phyloP scores from a whole-genome alignment of 768 basidiomycete species.

The Termitomyces sp. region DNA sequence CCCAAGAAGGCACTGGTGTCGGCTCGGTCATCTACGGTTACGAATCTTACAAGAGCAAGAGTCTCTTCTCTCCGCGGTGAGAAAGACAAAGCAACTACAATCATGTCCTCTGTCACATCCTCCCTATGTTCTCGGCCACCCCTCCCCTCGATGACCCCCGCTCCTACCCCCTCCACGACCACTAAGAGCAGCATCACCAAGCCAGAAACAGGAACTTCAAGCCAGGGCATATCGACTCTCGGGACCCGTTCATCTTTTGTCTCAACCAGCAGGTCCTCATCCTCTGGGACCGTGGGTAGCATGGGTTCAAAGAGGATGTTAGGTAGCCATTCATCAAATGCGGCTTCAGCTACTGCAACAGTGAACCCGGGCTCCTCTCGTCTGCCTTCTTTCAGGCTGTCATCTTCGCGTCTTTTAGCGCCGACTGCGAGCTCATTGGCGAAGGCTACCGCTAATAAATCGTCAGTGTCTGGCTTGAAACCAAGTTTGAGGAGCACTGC shows the following conservation, averaged over 20 bases:
- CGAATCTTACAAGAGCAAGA: constrained; percentile 15
- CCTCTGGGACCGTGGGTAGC: constrained; percentile 26
- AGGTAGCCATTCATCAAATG: background rate
- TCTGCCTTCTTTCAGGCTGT: constrained; percentile 18
- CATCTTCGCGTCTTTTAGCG: constrained; percentile 53
- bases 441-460: constrained; percentile 37
- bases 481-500: constrained; percentile 10
- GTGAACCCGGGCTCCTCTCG: constrained; percentile 20
- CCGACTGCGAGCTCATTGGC: constrained; percentile 80
- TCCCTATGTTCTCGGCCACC: constrained; percentile 19
- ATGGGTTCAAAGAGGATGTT: constrained; percentile 31
- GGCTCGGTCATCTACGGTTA: constrained; percentile 21
- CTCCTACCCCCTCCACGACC: constrained; percentile 4
- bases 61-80: constrained; percentile 17
- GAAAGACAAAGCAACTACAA: constrained; percentile 13
- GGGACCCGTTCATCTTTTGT: constrained; percentile 33
- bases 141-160: constrained; percentile 18
- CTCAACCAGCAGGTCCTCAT: constrained; percentile 25
- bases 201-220: constrained; percentile 18
- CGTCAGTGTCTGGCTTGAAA: constrained; percentile 11
- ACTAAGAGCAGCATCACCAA: constrained; percentile 6
- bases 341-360: background rate
- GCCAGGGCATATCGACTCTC: constrained; percentile 38
- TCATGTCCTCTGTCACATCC: constrained; percentile 18
- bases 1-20: constrained; percentile 13